Evolutionary conservation across 352 stramenopile species (phyloP).

Genomic region (Globisporangium nodosum): DNA sequence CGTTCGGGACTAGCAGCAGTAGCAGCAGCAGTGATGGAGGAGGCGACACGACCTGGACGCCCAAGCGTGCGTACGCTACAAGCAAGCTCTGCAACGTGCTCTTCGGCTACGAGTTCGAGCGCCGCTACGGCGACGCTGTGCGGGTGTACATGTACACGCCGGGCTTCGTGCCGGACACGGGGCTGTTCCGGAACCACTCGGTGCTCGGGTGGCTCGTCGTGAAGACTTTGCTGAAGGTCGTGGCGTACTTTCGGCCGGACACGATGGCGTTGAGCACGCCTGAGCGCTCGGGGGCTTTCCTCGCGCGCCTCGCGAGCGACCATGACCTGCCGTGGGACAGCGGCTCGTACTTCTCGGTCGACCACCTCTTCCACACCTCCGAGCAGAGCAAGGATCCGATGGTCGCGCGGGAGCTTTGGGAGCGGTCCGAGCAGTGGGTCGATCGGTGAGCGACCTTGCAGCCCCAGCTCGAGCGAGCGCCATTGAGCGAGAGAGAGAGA

Average conservation of each 20-base stretch:
- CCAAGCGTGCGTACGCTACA: slow-evolving; percentile 22
- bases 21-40: no score
- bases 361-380: slow-evolving; percentile 29
- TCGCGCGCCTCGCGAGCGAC: slow-evolving; percentile 30
- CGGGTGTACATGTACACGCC: slow-evolving; percentile 32
- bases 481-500: no score
- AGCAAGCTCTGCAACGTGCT: slow-evolving; percentile 43
- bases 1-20: slow-evolving; percentile 15
- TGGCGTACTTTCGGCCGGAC: slow-evolving; percentile 15
- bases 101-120: slow-evolving; percentile 34
- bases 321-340: slow-evolving; percentile 23
- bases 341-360: slow-evolving; percentile 28
- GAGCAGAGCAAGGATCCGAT: slow-evolving; percentile 23
- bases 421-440: slow-evolving; percentile 16
- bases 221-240: slow-evolving; percentile 23
- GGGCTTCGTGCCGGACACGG: slow-evolving; percentile 30
- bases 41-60: slow-evolving; percentile 5
- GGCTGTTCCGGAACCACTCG: slow-evolving; percentile 31
- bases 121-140: slow-evolving; percentile 17
- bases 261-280: slow-evolving; percentile 22
- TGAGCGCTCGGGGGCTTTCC: slow-evolving; percentile 23
- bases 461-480: no score
- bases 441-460: not conserved
- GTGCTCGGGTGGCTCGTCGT: slow-evolving; percentile 19
- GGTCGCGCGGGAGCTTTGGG: slow-evolving; percentile 24